A percentile compares a stretch with the other conserved stretches of the same genome.
Conservation (phyloP, 2,329 filamentous ascomycete genomes). For the Colletotrichum ledebouriae region DNA sequence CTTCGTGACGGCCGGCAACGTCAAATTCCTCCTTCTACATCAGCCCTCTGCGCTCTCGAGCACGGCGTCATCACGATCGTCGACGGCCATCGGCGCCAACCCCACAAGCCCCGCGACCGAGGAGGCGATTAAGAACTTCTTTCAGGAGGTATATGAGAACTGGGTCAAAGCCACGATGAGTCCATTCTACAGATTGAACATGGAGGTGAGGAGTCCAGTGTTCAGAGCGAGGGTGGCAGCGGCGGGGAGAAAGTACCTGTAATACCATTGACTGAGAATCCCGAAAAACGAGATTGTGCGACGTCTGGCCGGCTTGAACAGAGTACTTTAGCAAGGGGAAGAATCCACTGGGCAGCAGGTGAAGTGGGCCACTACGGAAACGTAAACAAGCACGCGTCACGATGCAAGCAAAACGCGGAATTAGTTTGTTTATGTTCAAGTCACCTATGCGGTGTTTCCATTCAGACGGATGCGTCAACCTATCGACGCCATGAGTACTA, state of each 20-base stretch:
- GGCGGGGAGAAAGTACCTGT: constrained; percentile 93
- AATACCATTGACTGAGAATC: constrained; percentile 30
- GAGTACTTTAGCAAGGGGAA: no score
- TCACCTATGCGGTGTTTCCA: constrained; percentile 44
- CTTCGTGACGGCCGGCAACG: constrained; percentile 92
- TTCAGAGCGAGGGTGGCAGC: constrained; percentile 86
- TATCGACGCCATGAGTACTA: constrained; percentile 44
- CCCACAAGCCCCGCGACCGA: constrained; percentile 91
- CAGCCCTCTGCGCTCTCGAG: constrained; percentile 71
- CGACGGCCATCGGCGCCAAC: constrained; percentile 83
- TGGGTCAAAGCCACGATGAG: constrained; percentile 99
- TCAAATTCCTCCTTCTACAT: constrained; percentile 94
- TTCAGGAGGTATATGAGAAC: constrained; percentile 93
- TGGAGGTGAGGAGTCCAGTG: constrained; percentile 86
- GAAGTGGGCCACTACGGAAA: background rate
- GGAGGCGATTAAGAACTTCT: constrained; percentile 95
- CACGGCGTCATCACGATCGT: constrained; percentile 63
- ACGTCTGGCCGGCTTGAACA: background rate
- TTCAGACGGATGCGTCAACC: constrained; percentile 43
- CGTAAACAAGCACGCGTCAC: constrained; percentile 28
- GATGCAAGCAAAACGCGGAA: background rate
- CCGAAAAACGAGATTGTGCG: background rate
- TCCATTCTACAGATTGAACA: constrained; percentile 91
- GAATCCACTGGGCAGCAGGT: no score
- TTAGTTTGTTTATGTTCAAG: constrained; percentile 38